phyloP scores from a whole-genome alignment of 2,329 filamentous ascomycete genomes.

The Paecilomyces sp. region DNA sequence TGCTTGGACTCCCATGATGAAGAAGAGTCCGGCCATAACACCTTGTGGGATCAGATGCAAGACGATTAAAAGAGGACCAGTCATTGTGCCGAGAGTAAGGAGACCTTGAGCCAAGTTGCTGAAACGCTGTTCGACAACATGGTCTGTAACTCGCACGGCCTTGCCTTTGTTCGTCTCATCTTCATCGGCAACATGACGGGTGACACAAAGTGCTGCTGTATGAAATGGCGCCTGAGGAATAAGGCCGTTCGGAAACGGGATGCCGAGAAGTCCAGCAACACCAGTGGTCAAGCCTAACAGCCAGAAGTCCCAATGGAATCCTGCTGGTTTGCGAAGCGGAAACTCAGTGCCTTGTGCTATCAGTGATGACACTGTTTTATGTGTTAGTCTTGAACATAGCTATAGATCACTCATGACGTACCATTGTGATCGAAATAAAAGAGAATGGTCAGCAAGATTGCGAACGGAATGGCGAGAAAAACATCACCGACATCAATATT shows the following conservation, averaged over 20 bases:
- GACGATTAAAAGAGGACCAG: slow-evolving; percentile 64
- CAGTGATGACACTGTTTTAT: slow-evolving; percentile 61
- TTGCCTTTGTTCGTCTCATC: slow-evolving; percentile 56
- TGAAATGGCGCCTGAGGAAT: slow-evolving; percentile 81
- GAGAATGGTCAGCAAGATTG: slow-evolving; percentile 70
- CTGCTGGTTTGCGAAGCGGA: slow-evolving; percentile 70
- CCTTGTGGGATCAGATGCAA: slow-evolving; percentile 72
- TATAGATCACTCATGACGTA: slow-evolving; percentile 27
- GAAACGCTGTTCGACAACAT: slow-evolving; percentile 62
- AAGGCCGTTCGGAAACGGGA: slow-evolving; percentile 75
- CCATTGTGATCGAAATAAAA: slow-evolving; percentile 90
- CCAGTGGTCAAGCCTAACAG: slow-evolving; percentile 72
- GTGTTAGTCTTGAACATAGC: background rate
- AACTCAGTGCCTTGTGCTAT: slow-evolving; percentile 80
- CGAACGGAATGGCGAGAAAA: slow-evolving; percentile 83
- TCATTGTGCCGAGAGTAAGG: slow-evolving; percentile 72
- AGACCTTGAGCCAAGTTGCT: slow-evolving; percentile 74
- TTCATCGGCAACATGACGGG: slow-evolving; percentile 46
- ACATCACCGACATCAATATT: slow-evolving; percentile 64
- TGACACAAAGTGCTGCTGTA: slow-evolving; percentile 70
- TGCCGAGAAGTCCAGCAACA: slow-evolving; percentile 65
- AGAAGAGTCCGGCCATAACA: slow-evolving; percentile 74
- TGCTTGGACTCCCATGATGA: slow-evolving; percentile 76
- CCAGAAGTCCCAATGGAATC: slow-evolving; percentile 82
- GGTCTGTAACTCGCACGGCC: slow-evolving; percentile 54